Base-by-base conservation (phyloP, 352 stramenopile species). In the Phytophthora foliorum region DNA sequence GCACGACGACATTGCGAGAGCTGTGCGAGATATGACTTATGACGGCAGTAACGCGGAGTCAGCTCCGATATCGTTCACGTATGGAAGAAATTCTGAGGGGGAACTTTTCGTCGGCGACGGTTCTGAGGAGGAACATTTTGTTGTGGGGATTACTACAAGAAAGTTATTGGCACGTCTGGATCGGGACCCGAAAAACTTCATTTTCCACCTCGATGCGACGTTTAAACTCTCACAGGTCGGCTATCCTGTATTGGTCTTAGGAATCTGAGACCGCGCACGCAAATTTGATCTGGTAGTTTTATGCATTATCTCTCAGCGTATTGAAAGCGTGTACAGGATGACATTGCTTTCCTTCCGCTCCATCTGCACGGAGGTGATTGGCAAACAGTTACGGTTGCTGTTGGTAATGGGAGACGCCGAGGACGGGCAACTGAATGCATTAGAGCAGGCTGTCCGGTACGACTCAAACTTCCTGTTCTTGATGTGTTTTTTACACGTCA, bases 401-500 rank as follows among this genome's bases (percentile, higher is more conserved):
- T 59, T 53, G 22, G 60, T 68, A 2, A 71, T 75, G 67, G 50
- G 44, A 8, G 51, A 75, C 21, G 61, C 55, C 2, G 67, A 75
- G 21, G 50, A 36, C 6, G 67, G 44, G 42, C 61, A 72, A 34
- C 46, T 45, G 39, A 75, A 71, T 53, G 57, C 41, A 4, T 34
- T 71, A n/a, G 52, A 31, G 6, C n/a, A 39, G 1, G 55, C 53
- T 9, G 48, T 50, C 29, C 27, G 53, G 4, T 39, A 63, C 10
- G 11, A 41, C 17, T 45, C 27, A 1, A 21, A 49, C 22, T 60
- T 51, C 24, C 17, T 2, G 0, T 71, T 67, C 17, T 24, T 72
- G 9, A 72, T 76, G 68, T 76, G 62, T 24, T 72, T 69, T 27
- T 67, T 69, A 36, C 59, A 75, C 32, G 46, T 69, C 1, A 50